Base-by-base conservation (phyloP, 2,329 filamentous ascomycete species). In the Sarocladiaceae sp. region DNA sequence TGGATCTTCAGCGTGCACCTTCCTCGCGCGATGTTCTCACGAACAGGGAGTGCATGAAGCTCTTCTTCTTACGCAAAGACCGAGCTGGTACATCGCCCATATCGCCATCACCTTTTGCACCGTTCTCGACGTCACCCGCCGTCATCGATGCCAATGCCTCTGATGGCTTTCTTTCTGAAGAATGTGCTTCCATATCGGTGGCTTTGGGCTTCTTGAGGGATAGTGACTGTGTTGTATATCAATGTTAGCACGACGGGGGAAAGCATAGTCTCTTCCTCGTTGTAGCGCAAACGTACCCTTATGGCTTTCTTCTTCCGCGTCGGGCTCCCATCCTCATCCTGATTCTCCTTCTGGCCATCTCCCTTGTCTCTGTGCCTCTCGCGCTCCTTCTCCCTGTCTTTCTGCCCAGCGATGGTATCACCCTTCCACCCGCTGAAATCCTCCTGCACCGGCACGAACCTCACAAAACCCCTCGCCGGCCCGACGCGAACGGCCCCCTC, bases 341-440 rank as follows among this genome's bases (percentile, higher is more conserved):
- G 23, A 13, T 23, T 33, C 26, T 11, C 23, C 27, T 24, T 23
- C 32, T 21, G n/a, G 32, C 32, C 32, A 33, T 33, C 19, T n/a
- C n/a, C 34, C 6, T 33, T 18, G 47, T 42, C 16, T 40, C 53
- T 40, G 51, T 54, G 46, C 46, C 54, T 51, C 29, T 56, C 54
- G 45, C 55, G 23, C 29, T 57, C 70, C 48, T 76, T 54, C 24
- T 79, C 75, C 44, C 23, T 35, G 13, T 33, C 20, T 15, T 19
- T 33, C 29, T 35, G 19, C 10, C 33, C 43, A 7, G 24, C 31
- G 15, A 23, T 35, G 11, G 33, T 45, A 15, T 35, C 31, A 85
- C 78, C 35, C 88, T 78, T 33, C 40, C 73, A 81, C 0, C 84
- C 88, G 13, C 87, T 64, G 50, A 84, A 83, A 45, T 88, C 83